A percentile compares a stretch with the other conserved stretches of the same genome.
phyloP scores from a whole-genome alignment of 1,139 yeast genomes.

The Debaryomyces psychrophilus region DNA sequence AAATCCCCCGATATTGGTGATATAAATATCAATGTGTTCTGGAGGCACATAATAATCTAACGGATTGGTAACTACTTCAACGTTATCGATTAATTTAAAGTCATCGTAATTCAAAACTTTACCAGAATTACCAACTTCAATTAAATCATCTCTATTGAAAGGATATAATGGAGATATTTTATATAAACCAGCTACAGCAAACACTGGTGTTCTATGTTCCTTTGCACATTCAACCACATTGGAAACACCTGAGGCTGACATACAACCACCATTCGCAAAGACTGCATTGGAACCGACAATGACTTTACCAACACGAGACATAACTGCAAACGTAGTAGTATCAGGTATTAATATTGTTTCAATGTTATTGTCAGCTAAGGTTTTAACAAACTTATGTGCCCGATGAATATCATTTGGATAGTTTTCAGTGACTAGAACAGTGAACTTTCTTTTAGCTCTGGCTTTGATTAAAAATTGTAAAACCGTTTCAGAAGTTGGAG shows the following conservation, averaged over 20 bases:
- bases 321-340: constrained; percentile 88
- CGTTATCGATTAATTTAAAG: constrained; percentile 63
- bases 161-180: constrained; percentile 94
- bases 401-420: constrained; percentile 81
- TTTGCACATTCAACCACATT: constrained; percentile 95
- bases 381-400: constrained; percentile 80
- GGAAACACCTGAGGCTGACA: constrained; percentile 88
- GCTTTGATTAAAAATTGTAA: constrained; percentile 85
- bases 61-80: constrained; percentile 86
- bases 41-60: constrained; percentile 90
- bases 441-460: constrained; percentile 84
- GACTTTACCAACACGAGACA: constrained; percentile 97
- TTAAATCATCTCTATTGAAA: constrained; percentile 81
- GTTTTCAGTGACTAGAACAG: constrained; percentile 89
- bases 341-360: constrained; percentile 94
- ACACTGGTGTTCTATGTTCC: constrained; percentile 92
- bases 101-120: constrained; percentile 76
- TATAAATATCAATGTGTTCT: constrained; percentile 89
- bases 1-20: constrained; percentile 94
- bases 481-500: constrained; percentile 90
- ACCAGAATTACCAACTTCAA: constrained; percentile 94
- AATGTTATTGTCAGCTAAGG: constrained; percentile 80
- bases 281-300: constrained; percentile 90
- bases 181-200: constrained; percentile 92
- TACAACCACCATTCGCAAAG: constrained; percentile 94